Evolutionary conservation across 768 basidiomycete species (phyloP), one percentile per base, ranked within the genome.

Genomic region (Cyclocybe aegerita): DNA sequence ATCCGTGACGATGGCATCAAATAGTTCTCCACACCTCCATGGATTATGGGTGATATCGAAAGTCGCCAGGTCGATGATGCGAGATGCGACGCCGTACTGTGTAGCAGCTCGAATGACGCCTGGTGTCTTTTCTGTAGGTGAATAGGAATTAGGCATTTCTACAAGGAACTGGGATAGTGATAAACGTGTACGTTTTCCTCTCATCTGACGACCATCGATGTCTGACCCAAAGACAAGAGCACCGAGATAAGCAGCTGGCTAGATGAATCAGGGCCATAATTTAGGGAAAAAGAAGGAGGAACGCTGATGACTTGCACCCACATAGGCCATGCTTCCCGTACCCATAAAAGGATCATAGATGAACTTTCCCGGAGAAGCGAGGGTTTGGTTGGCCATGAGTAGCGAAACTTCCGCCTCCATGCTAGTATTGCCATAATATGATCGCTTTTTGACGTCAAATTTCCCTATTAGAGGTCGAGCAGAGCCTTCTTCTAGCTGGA

Each of bases 331-430:
- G 63, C 92, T 92, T 10, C 94, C 94, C 0, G 94, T 95, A 0
- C 94, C 95, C 54, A 87, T 83, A 66, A 98, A 99, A 0, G 97
- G 97, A 63, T 99, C 97, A 58, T 98, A 99, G 11, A 98, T 75
- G 16, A 96, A 67, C 65, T 88, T 96, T 15, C 93, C 93, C n/a
- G 89, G 85, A 8, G 84, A 78, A 0, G 95, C 89, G 68, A 96
- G 71, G 0, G 94, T 85, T 67, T 99, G 97, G 59, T 96, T 96
- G 7, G 95, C 93, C 95, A 98, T 98, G 23, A 98, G 69, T 39
- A 99, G 72, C 1, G 93, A 95, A 42, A 98, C 86, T 65, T 98
- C 94, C 0, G 96, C 84, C 58, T 97, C 95, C 97, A 99, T 99
- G 60, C 90, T 91, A 0, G 97, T 99, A 57, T 95, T 99, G 3